Percentiles rank a stretch among this genome's conserved stretches.
Conservation (phyloP, 257 asterid genomes). For the Eucommia ulmoides region DNA sequence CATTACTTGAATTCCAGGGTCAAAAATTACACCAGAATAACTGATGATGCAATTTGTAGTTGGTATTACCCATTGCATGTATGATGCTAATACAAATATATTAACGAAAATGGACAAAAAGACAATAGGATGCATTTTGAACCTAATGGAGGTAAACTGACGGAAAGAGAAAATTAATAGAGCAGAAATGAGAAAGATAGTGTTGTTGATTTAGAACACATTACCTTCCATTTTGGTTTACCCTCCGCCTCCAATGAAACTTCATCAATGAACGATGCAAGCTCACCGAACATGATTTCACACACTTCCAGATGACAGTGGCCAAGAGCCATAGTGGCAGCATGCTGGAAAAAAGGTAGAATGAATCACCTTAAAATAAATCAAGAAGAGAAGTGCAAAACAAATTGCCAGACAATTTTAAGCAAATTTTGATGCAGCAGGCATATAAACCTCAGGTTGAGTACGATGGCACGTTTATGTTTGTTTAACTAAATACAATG, state of each 20-base stretch:
- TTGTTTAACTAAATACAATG: too few species aligned
- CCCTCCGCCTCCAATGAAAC: constrained; percentile 90
- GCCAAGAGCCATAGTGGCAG: constrained; percentile 99
- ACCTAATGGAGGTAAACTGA: not conserved
- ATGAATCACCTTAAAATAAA: too few species aligned
- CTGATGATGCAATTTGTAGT: not conserved
- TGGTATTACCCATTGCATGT: not conserved
- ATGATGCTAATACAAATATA: not conserved
- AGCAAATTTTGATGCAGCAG: too few species aligned
- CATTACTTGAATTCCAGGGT: too few species aligned
- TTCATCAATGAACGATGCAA: constrained; percentile 87
- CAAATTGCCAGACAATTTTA: too few species aligned
- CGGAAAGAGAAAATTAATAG: constrained; percentile 3
- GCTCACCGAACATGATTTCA: constrained; percentile 95
- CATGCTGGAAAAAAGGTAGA: constrained; percentile 72
- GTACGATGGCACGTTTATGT: too few species aligned
- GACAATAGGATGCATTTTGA: not conserved
- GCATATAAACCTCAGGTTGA: too few species aligned
- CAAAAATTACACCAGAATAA: not conserved
- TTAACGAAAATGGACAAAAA: not conserved
- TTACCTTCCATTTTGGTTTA: constrained; percentile 99
- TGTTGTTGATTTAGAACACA: constrained; percentile 1
- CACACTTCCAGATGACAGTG: constrained; percentile 96
- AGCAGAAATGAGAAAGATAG: constrained; percentile 6
- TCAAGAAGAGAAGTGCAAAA: too few species aligned